Evolutionary conservation across 1,139 yeast genomes (phyloP).

Genomic region (Geotrichum fermentans): DNA sequence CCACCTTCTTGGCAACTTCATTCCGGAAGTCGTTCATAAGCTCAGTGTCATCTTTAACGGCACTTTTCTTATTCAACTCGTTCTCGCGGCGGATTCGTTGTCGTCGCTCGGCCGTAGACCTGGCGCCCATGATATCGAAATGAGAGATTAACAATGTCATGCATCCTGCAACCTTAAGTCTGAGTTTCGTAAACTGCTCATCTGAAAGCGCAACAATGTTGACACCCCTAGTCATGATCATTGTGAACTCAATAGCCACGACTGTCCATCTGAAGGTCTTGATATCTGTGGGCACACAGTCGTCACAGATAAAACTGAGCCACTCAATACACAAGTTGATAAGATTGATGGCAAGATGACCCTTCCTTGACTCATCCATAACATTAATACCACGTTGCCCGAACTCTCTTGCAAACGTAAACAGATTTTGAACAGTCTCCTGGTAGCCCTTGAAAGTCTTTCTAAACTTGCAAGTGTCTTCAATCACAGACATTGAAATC

Average conservation of each 20-base stretch:
- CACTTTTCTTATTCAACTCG: slow-evolving; percentile 13
- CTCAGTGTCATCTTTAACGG: slow-evolving; percentile 53
- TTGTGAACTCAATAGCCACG: slow-evolving; percentile 88
- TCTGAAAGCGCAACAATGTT: slow-evolving; percentile 77
- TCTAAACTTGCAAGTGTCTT: slow-evolving; percentile 55
- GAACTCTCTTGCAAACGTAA: slow-evolving; percentile 76
- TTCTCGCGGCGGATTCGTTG: slow-evolving; percentile 31
- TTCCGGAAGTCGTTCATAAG: slow-evolving; percentile 52
- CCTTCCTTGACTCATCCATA: slow-evolving; percentile 61
- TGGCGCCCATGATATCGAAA: slow-evolving; percentile 97
- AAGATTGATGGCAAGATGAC: slow-evolving; percentile 66
- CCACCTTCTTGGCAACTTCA: slow-evolving; percentile 56
- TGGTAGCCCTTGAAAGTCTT: slow-evolving; percentile 44
- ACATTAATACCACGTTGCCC: slow-evolving; percentile 68
- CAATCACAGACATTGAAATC: slow-evolving; percentile 63
- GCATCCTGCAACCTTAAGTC: slow-evolving; percentile 87
- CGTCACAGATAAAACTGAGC: slow-evolving; percentile 91
- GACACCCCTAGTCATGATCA: slow-evolving; percentile 90
- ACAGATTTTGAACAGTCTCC: slow-evolving; percentile 71
- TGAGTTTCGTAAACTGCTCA: slow-evolving; percentile 66
- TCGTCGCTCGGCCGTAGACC: slow-evolving; percentile 70
- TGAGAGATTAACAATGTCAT: slow-evolving; percentile 91
- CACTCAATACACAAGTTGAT: slow-evolving; percentile 79
- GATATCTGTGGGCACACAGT: slow-evolving; percentile 86
- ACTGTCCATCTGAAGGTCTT: slow-evolving; percentile 96